Evolutionary conservation across 306 rosid genomes (phyloP), one percentile per base, ranked within the genome.

Genomic region (Fragaria vesca): DNA sequence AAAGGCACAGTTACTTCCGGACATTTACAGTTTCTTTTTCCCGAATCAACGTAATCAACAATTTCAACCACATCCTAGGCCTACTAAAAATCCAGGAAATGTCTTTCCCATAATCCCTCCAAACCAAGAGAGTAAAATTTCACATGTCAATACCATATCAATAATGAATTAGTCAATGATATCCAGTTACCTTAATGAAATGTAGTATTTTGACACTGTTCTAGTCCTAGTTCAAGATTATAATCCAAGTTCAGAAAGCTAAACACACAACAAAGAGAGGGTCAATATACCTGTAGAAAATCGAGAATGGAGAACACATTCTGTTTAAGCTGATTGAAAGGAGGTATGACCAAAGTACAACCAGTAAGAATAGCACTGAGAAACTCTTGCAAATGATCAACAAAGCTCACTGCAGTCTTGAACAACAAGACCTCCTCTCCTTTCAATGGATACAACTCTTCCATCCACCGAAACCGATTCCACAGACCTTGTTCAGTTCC

Each of bases 331-430:
- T 80, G 80, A 6, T 79, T 76, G 83, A 82, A 79, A 80, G 94
- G 97, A 88, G 98, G 97, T 84, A 92, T 86, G 69, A 94, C 90
- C 85, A 92, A 83, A 43, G 87, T 86, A 87, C 84, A 81, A 76
- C 88, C 85, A 71, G 93, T 82, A 80, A 94, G 86, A 71, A 89
- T 65, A 81, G 95, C 88, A 71, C 97, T 82, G 66, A 94, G 89
- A 84, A 94, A 92, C 82, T 94, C 97, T 81, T 94, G 98, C 82
- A 94, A 81, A 85, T 92, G 98, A 80, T 94, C 97, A 67, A 94
- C 71, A 78, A 94, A 94, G 91, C 97, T 88, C 73, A 92, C 80
- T 5, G 97, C 84, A 48, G 98, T 83, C 88, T 94, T 94, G 83
- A 94, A 90, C 88, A 94, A 87, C 86, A 89, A 76, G 12, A 83